Percentiles rank a stretch among this genome's conserved stretches.
These are phyloP conservation scores for Barbatosphaeria neglecta DNA, from an alignment of 495 filamentous ascomycete species.

Conservation along the genomic window DNA sequence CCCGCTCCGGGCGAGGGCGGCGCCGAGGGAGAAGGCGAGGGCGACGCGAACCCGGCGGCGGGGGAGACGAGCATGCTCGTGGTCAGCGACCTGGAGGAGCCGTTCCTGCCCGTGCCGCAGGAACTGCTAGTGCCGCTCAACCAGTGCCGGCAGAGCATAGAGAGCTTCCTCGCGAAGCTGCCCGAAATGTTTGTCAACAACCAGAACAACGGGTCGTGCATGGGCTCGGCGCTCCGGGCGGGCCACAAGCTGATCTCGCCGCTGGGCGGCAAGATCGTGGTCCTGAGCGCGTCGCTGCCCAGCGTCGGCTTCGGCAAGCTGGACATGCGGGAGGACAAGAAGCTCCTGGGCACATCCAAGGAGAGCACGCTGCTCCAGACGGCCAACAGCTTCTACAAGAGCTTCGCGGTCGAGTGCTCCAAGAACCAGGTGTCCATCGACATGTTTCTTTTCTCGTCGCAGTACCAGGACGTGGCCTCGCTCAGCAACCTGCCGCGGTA, in stretches of 20 bases:
- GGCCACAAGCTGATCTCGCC: constrained; percentile 92
- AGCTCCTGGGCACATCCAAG: constrained; percentile 86
- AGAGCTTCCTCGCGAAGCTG: constrained; percentile 79
- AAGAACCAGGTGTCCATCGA: constrained; percentile 98
- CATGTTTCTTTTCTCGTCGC: constrained; percentile 97
- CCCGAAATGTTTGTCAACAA: constrained; percentile 96
- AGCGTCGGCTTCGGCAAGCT: constrained; percentile 84
- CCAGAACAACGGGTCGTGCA: constrained; percentile 71
- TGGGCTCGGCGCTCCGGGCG: constrained; percentile 85
- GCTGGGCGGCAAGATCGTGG: constrained; percentile 86
- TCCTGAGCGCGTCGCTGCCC: constrained; percentile 81
- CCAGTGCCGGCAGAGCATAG: constrained; percentile 82
- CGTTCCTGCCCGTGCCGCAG: constrained; percentile 86
- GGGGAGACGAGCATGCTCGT: constrained; percentile 84
- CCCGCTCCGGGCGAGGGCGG: background rate
- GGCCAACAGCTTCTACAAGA: constrained; percentile 93
- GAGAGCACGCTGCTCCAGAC: constrained; percentile 82
- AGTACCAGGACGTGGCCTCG: constrained; percentile 95
- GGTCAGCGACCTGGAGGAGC: constrained; percentile 91
- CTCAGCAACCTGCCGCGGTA: constrained; percentile 90
- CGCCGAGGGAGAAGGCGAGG: constrained; percentile 8
- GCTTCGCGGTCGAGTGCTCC: constrained; percentile 96
- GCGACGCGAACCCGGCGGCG: constrained; percentile 45
- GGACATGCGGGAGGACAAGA: constrained; percentile 93
- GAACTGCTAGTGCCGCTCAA: constrained; percentile 86